Percentiles rank a stretch among this genome's conserved stretches.
phyloP scores from a whole-genome alignment of 495 filamentous ascomycete species.

The Neurospora sublineolata region DNA sequence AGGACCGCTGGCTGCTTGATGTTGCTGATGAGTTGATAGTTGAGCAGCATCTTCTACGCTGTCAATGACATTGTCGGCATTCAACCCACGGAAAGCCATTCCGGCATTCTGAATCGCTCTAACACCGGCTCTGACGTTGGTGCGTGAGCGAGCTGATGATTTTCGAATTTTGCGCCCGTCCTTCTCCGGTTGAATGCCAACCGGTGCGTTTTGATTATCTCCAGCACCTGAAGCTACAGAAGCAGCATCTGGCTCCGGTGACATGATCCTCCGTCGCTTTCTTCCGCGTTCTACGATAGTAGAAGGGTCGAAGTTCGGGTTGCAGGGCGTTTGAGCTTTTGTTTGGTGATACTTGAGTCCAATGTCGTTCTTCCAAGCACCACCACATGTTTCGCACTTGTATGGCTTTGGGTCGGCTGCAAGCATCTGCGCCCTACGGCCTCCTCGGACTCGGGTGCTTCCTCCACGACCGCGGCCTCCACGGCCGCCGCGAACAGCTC shows the following conservation, averaged over 20 bases:
- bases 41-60: background rate
- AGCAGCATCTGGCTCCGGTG: constrained; percentile 10
- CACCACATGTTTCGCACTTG: constrained; percentile 37
- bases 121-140: background rate
- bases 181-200: background rate
- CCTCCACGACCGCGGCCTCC: constrained; percentile 12
- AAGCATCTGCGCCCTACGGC: constrained; percentile 6
- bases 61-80: background rate
- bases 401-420: constrained; percentile 16
- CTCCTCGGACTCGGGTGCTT: constrained; percentile 6
- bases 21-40: background rate
- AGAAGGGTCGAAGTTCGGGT: constrained; percentile 33
- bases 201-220: constrained; percentile 26
- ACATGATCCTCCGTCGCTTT: constrained; percentile 15
- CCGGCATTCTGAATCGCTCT: background rate
- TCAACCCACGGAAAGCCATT: background rate
- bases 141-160: background rate
- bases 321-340: constrained; percentile 37
- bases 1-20: background rate
- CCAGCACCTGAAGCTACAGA: constrained; percentile 23
- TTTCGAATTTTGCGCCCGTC: constrained; percentile 5
- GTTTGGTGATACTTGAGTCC: constrained; percentile 42
- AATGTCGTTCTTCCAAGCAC: constrained; percentile 39
- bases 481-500: constrained; percentile 5
- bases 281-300: constrained; percentile 11